phyloP scores from a whole-genome alignment of 2,329 filamentous ascomycete genomes.

The Botrytis fabae region DNA sequence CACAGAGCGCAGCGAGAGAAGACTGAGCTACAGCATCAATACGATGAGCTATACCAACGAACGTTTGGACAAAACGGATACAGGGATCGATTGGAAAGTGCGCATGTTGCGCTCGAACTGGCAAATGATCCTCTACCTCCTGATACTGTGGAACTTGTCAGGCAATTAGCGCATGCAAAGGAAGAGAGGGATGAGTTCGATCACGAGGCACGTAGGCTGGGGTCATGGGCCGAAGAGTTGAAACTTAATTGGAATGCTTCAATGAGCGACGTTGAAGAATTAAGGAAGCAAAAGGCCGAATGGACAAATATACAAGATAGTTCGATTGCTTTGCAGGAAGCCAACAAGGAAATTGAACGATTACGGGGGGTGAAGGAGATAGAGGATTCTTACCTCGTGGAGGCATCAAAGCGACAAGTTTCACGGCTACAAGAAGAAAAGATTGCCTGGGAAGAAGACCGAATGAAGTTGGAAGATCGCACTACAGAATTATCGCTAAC shows the following conservation, averaged over 20 bases:
- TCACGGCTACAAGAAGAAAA: slow-evolving; percentile 4
- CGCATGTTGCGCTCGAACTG: slow-evolving; percentile 17
- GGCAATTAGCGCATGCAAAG: neutral
- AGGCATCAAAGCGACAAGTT: neutral
- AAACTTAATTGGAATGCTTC: neutral
- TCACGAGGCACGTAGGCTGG: neutral
- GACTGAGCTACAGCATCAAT: neutral
- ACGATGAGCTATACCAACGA: slow-evolving; percentile 1
- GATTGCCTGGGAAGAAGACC: slow-evolving; percentile 8
- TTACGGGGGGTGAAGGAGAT: neutral
- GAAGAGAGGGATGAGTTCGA: slow-evolving; percentile 4
- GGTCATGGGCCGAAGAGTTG: neutral
- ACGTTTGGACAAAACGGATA: slow-evolving; percentile 11
- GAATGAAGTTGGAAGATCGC: neutral
- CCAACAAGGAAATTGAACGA: slow-evolving; percentile 2
- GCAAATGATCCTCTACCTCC: neutral
- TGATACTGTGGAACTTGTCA: neutral
- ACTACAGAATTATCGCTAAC: slow-evolving; percentile 8
- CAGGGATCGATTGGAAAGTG: slow-evolving; percentile 1
- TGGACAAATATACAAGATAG: neutral
- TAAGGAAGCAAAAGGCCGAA: neutral
- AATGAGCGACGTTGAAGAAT: neutral
- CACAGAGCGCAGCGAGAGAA: neutral
- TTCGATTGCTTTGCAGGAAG: neutral
- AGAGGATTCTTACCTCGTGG: neutral